Conservation (phyloP, 169 alveolate species). For the Blepharisma undulans region DNA sequence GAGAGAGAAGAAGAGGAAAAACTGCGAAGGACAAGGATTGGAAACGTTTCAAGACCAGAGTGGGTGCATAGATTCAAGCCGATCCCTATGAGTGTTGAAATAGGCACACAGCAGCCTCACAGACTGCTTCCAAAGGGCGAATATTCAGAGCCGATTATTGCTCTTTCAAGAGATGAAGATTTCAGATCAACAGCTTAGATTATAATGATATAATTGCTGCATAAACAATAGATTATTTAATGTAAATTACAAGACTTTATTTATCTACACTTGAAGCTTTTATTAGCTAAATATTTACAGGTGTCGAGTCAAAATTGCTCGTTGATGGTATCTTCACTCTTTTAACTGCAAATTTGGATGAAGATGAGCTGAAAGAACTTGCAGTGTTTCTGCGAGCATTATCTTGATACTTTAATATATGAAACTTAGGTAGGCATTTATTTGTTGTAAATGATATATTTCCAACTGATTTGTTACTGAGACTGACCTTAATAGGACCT, state of each 20-base stretch:
- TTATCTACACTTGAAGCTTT: not conserved
- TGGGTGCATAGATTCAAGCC: slow-evolving; percentile 21
- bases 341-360: not conserved
- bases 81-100: not conserved
- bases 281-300: not conserved
- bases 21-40: not conserved
- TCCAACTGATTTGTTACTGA: not conserved
- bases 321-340: not conserved
- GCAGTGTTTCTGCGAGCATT: not conserved
- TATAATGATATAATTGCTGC: not conserved
- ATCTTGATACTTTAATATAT: not conserved
- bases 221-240: not conserved
- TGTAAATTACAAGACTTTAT: too few relatives aligned
- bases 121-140: slow-evolving; percentile 33
- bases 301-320: not conserved
- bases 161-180: not conserved
- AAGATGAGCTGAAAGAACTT: not conserved
- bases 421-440: not conserved
- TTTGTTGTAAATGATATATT: not conserved
- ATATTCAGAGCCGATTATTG: not conserved
- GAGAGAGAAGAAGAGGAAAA: not conserved
- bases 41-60: not conserved
- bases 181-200: not conserved
- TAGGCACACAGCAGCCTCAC: slow-evolving; percentile 33
- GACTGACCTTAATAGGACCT: not conserved